Percentiles rank a stretch among this genome's conserved stretches.
phyloP scores from a whole-genome alignment of 2,329 filamentous ascomycete species.

The Cytospora schulzeri region DNA sequence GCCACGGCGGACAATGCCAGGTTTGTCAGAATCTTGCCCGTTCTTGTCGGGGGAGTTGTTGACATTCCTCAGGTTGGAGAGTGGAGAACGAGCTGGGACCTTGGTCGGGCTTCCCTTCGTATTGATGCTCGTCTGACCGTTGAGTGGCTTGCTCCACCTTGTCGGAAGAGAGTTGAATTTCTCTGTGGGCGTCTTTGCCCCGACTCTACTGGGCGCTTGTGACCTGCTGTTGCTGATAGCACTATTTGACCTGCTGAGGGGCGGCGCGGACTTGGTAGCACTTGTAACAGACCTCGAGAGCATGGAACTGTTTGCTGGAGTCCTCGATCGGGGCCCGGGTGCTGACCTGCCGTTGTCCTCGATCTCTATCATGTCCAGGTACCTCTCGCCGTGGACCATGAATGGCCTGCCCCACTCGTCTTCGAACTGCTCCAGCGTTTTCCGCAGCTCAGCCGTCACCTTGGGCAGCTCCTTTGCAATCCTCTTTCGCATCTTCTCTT shows the following conservation, averaged over 20 bases:
- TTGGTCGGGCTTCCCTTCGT: conserved; percentile 62
- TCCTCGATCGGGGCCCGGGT: conserved; percentile 71
- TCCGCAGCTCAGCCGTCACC: conserved; percentile 80
- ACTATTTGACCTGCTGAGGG: conserved; percentile 40
- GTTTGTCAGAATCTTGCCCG: conserved; percentile 43
- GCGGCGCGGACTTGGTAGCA: conserved; percentile 39
- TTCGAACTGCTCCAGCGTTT: conserved; percentile 83
- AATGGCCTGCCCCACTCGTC: conserved; percentile 93
- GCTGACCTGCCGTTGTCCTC: conserved; percentile 56
- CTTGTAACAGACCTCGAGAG: conserved; percentile 46
- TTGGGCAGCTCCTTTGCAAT: conserved; percentile 96
- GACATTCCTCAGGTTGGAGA: conserved; percentile 69
- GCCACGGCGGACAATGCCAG: conserved; percentile 45
- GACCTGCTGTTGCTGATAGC: conserved; percentile 37
- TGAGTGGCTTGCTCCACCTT: conserved; percentile 38
- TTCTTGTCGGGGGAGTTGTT: conserved; percentile 80
- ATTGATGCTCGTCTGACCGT: conserved; percentile 34
- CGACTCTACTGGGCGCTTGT: conserved; percentile 42
- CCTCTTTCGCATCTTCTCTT: conserved; percentile 98
- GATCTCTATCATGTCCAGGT: conserved; percentile 80
- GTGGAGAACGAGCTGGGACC: conserved; percentile 69
- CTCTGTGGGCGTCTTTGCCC: conserved; percentile 59
- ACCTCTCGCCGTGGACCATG: conserved; percentile 87
- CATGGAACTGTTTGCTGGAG: conserved; percentile 60
- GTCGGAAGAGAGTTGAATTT: conserved; percentile 33